phyloP scores from a whole-genome alignment of 129 eudicot species.

The Artemisia annua region DNA sequence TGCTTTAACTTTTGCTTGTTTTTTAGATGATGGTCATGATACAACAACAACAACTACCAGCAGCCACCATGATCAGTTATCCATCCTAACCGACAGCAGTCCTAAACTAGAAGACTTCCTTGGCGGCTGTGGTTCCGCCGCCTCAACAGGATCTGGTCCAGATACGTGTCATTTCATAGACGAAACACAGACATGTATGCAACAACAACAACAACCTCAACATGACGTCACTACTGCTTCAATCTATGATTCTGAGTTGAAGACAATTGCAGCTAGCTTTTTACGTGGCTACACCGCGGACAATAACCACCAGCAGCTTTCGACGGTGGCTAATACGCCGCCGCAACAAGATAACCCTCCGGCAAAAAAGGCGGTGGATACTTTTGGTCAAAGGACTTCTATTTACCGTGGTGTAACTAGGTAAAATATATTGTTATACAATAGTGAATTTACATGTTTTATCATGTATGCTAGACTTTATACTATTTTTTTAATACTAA shows the following conservation, averaged over 20 bases:
- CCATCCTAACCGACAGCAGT: slow-evolving; percentile 35
- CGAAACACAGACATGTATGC: slow-evolving; percentile 16
- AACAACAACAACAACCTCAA: background rate
- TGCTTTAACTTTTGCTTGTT: background rate
- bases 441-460: background rate
- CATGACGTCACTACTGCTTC: slow-evolving; percentile 5
- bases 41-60: slow-evolving; percentile 21
- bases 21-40: slow-evolving; percentile 28
- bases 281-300: slow-evolving; percentile 38
- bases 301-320: slow-evolving; percentile 30
- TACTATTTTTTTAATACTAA: too few relatives aligned
- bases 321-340: slow-evolving; percentile 29
- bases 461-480: background rate
- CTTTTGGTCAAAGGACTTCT: slow-evolving; percentile 84
- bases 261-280: slow-evolving; percentile 48
- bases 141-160: slow-evolving; percentile 21
- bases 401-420: slow-evolving; percentile 88
- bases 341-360: slow-evolving; percentile 31
- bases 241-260: slow-evolving; percentile 46
- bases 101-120: slow-evolving; percentile 87
- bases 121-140: slow-evolving; percentile 41
- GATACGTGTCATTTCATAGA: slow-evolving; percentile 27
- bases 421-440: slow-evolving; percentile 15
- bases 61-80: slow-evolving; percentile 21
- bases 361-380: slow-evolving; percentile 55